Base-by-base conservation (phyloP, 2,329 filamentous ascomycete species). In the Tolypocladium amazonense region DNA sequence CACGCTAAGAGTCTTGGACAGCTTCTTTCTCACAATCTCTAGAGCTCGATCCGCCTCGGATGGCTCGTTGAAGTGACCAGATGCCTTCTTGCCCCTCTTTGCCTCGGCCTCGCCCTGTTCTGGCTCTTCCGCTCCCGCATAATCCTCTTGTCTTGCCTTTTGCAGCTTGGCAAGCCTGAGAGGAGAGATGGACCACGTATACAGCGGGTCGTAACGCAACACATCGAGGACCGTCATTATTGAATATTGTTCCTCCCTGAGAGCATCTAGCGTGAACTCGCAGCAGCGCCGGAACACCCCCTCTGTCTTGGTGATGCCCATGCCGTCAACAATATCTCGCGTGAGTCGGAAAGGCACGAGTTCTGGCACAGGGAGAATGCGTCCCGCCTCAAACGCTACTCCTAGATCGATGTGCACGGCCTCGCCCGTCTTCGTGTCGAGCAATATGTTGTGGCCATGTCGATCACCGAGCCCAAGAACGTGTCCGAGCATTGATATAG, bases 191-290 rank as follows among this genome's bases (percentile, higher is more conserved):
- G 90, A 93, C 94, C 94, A 99, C 62, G 87, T 94, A 73, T 97
- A 96, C 62, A 99, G 77, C 1, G 94, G 95, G 79, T 99, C 94
- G 74, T 97, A 97, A n/a, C 95, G 88, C 61, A 99, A 78, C 27
- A 99, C 95, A 70, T 99, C 95, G 25, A 99, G 84, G 58, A 99
- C 92, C 0, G 94, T 97, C 92, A 97, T 97, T 76, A 99, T 99
- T 53, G 89, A 92, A 71, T 96, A 95, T 15, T 90, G 90, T 72
- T 99, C 94, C 67, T 96, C 89, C n/a, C 94, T 87, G 41, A 99
- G 79, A 1, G 95, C 92, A 63, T 97, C 92, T 38, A 99, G 84
- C 0, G 92, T 97, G 71, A 97, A 97, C 71, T 99, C 95, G 72
- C 94, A 99, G 75, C 93, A 97, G n/a, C 95, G 86, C 9, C 94